Evolutionary conservation across 2,329 filamentous ascomycete species (phyloP), one percentile per base, ranked within the genome.

Genomic region (Herpotrichia juniperi): DNA sequence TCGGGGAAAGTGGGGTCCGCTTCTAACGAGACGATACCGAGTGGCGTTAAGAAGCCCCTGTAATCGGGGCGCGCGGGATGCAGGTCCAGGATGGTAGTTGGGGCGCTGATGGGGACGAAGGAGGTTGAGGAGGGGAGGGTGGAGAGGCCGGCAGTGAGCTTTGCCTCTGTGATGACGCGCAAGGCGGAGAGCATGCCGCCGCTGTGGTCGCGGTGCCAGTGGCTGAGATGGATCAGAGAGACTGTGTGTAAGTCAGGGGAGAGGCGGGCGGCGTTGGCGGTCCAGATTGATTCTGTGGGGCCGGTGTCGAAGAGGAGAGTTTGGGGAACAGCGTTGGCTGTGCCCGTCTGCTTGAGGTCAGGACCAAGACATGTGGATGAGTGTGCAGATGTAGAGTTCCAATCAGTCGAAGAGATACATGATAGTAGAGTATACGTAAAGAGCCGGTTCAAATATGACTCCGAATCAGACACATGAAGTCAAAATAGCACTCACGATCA

Each of bases 141-240:
- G 17, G 46, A 34, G 6, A 5, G 19, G n/a, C n/a, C n/a, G n/a
- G n/a, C n/a, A n/a, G n/a, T n/a, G n/a, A n/a, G n/a, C 59, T 76
- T 76, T 9, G 76, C 78, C 1, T 73, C 63, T 2, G 74, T 76
- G 39, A 84, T 79, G 72, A 79, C 73, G 16, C 69, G 62, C 39
- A 84, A 68, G n/a, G 81, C 80, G 39, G 71, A 72, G 17, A 78
- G 65, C 66, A 85, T 73, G 4, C 81, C 80, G n/a, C 78, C 79
- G 22, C 80, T 82, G 56, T 84, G 80, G 55, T 84, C 80, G 32
- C 81, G 75, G 66, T 84, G 80, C 81, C 81, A 83, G 58, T 82
- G 78, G 4, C 79, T 81, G 21, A 83, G 66, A 42, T 81, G 74
- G 17, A 83, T 75, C 12, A 76, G 51, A 55, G 83, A 81, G 21